These are phyloP conservation scores for Aspergillus sojae DNA, from an alignment of 2,329 filamentous ascomycete species.

Conservation along the genomic window DNA sequence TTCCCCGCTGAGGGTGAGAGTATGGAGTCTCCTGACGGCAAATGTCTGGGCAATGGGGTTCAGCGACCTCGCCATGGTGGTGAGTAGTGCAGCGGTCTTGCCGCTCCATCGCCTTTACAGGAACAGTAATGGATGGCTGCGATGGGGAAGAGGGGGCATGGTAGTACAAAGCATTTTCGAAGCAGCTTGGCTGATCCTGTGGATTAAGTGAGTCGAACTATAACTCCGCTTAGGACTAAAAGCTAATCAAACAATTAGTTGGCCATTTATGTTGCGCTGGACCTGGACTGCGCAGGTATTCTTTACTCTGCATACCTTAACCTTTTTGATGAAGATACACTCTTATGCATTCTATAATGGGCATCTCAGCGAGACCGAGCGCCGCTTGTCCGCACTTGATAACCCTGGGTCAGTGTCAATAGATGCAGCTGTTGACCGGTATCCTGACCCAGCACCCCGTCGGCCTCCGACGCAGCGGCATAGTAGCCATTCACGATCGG, in stretches of 20 bases:
- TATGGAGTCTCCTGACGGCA: constrained; percentile 84
- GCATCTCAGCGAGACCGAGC: constrained; percentile 84
- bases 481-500: constrained; percentile 36
- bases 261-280: constrained; percentile 86
- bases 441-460: constrained; percentile 59
- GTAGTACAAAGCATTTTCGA: constrained; percentile 82
- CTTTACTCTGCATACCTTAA: constrained; percentile 85
- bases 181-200: constrained; percentile 74
- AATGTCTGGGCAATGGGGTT: constrained; percentile 86
- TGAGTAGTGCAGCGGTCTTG: constrained; percentile 69
- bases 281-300: constrained; percentile 98
- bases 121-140: constrained; percentile 57
- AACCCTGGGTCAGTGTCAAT: constrained; percentile 68
- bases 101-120: constrained; percentile 73
- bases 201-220: constrained; percentile 63
- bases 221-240: background rate
- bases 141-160: constrained; percentile 79
- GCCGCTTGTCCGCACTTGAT: constrained; percentile 78
- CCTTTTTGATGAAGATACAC: constrained; percentile 98
- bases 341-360: constrained; percentile 98
- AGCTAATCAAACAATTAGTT: constrained; percentile 44
- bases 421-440: constrained; percentile 69
- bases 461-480: constrained; percentile 26
- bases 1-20: constrained; percentile 78
- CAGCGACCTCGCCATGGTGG: constrained; percentile 84